Evolutionary conservation across 352 stramenopile species (phyloP).

Genomic region (Thalassiosira allenii): DNA sequence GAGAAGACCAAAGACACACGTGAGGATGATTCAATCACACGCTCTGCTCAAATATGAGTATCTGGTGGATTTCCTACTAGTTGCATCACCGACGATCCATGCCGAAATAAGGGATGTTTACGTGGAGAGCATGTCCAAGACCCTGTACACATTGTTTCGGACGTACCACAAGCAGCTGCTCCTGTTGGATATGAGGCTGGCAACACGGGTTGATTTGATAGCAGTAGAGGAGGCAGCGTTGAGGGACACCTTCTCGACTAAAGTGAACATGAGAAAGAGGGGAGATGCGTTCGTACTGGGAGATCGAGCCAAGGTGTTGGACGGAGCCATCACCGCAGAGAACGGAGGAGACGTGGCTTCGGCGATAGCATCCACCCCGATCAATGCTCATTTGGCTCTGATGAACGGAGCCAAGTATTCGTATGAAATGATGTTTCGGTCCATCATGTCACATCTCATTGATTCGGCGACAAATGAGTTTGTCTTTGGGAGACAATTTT

Average conservation of each 20-base stretch:
- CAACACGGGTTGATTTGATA: slow-evolving; percentile 93
- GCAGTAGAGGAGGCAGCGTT: slow-evolving; percentile 94
- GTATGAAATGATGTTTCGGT: slow-evolving; percentile 97
- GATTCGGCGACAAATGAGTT: slow-evolving; percentile 98
- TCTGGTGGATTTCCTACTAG: slow-evolving; percentile 93
- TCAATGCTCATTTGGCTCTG: slow-evolving; percentile 95
- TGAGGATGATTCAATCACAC: slow-evolving; percentile 98
- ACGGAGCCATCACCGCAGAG: slow-evolving; percentile 44
- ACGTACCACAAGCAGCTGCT: slow-evolving; percentile 96
- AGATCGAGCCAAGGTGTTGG: slow-evolving; percentile 90
- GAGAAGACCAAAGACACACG: slow-evolving; percentile 97
- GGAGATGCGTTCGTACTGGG: slow-evolving; percentile 94
- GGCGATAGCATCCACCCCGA: slow-evolving; percentile 60
- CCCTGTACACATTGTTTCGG: slow-evolving; percentile 94
- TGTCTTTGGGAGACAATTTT: slow-evolving; percentile 92
- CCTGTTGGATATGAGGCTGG: slow-evolving; percentile 93
- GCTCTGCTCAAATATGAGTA: slow-evolving; percentile 96
- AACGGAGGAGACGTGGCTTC: slow-evolving; percentile 11
- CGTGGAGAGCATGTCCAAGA: slow-evolving; percentile 97
- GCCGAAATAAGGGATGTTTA: slow-evolving; percentile 96
- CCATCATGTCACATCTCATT: slow-evolving; percentile 96
- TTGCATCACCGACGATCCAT: slow-evolving; percentile 92
- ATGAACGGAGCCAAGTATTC: slow-evolving; percentile 91
- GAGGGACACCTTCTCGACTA: slow-evolving; percentile 87
- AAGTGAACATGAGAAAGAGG: slow-evolving; percentile 94